Conservation (phyloP, 768 basidiomycete genomes). For the Jaapia argillacea region DNA sequence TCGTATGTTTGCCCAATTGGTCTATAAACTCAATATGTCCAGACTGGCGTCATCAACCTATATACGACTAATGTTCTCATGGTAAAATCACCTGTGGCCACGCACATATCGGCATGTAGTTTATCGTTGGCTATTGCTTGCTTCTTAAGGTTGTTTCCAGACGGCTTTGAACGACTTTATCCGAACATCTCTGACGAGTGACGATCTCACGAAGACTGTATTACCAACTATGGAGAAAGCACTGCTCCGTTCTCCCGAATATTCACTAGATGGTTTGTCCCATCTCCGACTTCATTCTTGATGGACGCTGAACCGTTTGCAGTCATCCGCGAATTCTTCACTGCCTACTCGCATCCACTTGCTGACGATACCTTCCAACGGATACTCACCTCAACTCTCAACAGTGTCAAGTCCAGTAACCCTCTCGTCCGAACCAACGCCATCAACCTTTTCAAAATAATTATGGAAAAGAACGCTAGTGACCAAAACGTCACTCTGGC, state of each 20-base stretch:
- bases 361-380: constrained; percentile 37
- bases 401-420: constrained; percentile 69
- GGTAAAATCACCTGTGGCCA: constrained; percentile 51
- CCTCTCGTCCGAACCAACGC: constrained; percentile 46
- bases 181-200: constrained; percentile 32
- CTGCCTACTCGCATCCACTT: constrained; percentile 40
- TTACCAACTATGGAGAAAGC: constrained; percentile 75
- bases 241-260: constrained; percentile 73
- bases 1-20: not conserved
- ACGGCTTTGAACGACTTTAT: constrained; percentile 56
- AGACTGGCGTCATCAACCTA: constrained; percentile 50
- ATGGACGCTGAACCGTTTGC: constrained; percentile 5
- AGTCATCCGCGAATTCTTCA: constrained; percentile 54
- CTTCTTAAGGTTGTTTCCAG: constrained; percentile 20
- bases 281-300: constrained; percentile 2
- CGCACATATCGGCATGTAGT: constrained; percentile 45
- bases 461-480: constrained; percentile 25
- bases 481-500: constrained; percentile 32
- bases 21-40: constrained; percentile 3
- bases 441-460: constrained; percentile 41
- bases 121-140: constrained; percentile 1
- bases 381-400: constrained; percentile 48
- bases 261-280: constrained; percentile 52
- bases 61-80: constrained; percentile 57
- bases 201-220: constrained; percentile 42